Evolutionary conservation across 1,139 yeast species (phyloP).

Genomic region (Chernovozyma sophiae-reginae): DNA sequence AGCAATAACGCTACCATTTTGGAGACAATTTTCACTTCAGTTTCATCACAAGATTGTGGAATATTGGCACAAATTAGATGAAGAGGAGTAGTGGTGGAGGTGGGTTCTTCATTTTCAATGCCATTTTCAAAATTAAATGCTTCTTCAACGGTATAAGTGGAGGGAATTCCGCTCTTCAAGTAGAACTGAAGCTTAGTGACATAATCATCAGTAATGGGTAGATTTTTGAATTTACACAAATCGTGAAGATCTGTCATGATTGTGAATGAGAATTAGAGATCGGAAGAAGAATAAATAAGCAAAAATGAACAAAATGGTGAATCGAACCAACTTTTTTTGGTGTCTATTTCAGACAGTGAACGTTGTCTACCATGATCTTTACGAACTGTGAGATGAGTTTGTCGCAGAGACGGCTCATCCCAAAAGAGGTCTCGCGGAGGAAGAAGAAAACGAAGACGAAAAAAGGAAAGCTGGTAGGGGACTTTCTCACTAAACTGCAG

Average conservation of each 20-base stretch:
- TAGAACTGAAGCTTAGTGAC: slow-evolving; percentile 40
- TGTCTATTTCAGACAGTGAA: no score
- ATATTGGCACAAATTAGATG: slow-evolving; percentile 58
- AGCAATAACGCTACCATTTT: slow-evolving; percentile 62
- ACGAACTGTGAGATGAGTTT: no score
- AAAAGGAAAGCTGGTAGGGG: no score
- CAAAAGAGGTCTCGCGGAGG: no score
- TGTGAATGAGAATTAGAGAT: no score
- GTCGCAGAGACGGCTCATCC: no score
- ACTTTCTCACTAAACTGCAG: no score
- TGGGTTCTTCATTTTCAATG: slow-evolving; percentile 36
- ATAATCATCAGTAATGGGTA: slow-evolving; percentile 54
- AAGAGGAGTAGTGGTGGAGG: slow-evolving; percentile 71
- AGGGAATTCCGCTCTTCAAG: slow-evolving; percentile 65
- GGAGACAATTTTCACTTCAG: slow-evolving; percentile 45
- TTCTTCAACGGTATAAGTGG: slow-evolving; percentile 80
- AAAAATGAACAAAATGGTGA: no score
- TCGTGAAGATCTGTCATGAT: slow-evolving; percentile 70
- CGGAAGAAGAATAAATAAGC: no score
- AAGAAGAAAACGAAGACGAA: no score
- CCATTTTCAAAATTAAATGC: slow-evolving; percentile 51
- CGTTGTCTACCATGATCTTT: no score
- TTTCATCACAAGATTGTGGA: slow-evolving; percentile 40
- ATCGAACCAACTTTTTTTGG: no score
- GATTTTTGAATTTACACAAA: slow-evolving; percentile 49